Evolutionary conservation across 1,284 basidiomycete species (phyloP).

Genomic region (Sporisorium iseilematis-ciliati): DNA sequence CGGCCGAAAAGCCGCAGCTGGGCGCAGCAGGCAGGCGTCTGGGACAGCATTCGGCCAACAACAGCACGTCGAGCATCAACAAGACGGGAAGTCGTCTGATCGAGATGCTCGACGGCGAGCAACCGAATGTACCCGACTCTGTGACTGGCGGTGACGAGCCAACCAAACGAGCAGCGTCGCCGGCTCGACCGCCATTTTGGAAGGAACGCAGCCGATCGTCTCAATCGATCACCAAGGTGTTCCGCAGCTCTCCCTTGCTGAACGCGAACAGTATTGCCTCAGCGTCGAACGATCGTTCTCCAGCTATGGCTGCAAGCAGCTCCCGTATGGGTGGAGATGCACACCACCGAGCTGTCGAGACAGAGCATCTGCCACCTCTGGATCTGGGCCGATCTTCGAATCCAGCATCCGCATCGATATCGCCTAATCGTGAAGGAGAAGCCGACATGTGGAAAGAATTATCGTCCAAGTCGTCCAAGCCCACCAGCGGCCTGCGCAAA

Average conservation of each 20-base stretch:
- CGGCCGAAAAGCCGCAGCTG: constrained; percentile 7
- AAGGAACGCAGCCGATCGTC: constrained; percentile 38
- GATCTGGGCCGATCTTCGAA: constrained; percentile 16
- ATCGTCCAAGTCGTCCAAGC: constrained; percentile 16
- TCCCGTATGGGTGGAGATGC: not conserved
- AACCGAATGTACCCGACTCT: constrained; percentile 18
- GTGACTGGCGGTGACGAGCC: constrained; percentile 30
- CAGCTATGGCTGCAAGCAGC: not conserved
- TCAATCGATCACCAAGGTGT: constrained; percentile 32
- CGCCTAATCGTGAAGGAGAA: constrained; percentile 19
- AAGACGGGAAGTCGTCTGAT: constrained; percentile 39
- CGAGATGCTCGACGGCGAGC: constrained; percentile 41
- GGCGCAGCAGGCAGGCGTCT: constrained; percentile 22
- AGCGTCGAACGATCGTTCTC: constrained; percentile 9
- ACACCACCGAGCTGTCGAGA: not conserved
- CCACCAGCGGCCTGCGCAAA: constrained; percentile 20
- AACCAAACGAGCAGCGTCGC: constrained; percentile 11
- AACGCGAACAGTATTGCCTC: not conserved
- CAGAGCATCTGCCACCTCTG: constrained; percentile 18
- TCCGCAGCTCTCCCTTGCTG: constrained; percentile 24
- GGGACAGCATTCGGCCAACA: constrained; percentile 28
- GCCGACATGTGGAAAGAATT: constrained; percentile 33
- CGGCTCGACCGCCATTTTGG: constrained; percentile 33
- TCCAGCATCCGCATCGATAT: constrained; percentile 1
- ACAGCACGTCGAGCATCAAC: constrained; percentile 33